A percentile compares a stretch with the other conserved stretches of the same genome.
Evolutionary conservation across 1,284 basidiomycete genomes (phyloP).

Genomic region (Pseudozyma sp.): DNA sequence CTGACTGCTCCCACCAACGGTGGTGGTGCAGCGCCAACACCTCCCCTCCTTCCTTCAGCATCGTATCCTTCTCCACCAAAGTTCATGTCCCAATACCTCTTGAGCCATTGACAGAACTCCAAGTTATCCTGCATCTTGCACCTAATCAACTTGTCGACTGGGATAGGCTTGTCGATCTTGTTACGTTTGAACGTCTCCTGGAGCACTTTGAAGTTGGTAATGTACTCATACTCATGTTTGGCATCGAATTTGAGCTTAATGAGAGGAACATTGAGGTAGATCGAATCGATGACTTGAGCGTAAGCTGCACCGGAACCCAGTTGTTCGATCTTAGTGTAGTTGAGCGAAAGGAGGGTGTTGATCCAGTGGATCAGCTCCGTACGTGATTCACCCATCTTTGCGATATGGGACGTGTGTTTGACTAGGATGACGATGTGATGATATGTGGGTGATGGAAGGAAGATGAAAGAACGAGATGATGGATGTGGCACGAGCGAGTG

Average conservation of each 20-base stretch:
- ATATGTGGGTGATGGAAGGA: conserved; percentile 1
- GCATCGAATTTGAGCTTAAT: conserved; percentile 64
- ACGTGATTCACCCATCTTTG: conserved; percentile 70
- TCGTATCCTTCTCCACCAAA: conserved; percentile 91
- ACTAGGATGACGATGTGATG: conserved; percentile 1
- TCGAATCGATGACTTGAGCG: conserved; percentile 81
- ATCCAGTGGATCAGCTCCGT: conserved; percentile 92
- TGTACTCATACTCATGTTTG: conserved; percentile 90
- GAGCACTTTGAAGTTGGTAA: conserved; percentile 94
- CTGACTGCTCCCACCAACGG: conserved; percentile 57
- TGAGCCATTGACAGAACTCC: conserved; percentile 97
- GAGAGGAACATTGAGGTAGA: conserved; percentile 75
- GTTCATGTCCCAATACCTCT: conserved; percentile 94
- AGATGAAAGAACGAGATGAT: neutral
- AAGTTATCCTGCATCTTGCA: conserved; percentile 99
- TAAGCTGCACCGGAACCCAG: conserved; percentile 75
- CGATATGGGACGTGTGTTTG: neutral
- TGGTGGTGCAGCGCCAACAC: conserved; percentile 70
- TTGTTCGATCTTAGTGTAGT: conserved; percentile 86
- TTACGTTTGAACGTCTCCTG: conserved; percentile 74
- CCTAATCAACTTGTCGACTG: conserved; percentile 89
- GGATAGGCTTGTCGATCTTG: conserved; percentile 96
- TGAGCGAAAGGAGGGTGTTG: conserved; percentile 89
- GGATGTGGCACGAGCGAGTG: conserved; percentile 8
- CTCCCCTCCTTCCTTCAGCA: conserved; percentile 81